These are phyloP conservation scores for Cystobasidium ongulense DNA, from an alignment of 768 basidiomycete species.

Conservation along the genomic window DNA sequence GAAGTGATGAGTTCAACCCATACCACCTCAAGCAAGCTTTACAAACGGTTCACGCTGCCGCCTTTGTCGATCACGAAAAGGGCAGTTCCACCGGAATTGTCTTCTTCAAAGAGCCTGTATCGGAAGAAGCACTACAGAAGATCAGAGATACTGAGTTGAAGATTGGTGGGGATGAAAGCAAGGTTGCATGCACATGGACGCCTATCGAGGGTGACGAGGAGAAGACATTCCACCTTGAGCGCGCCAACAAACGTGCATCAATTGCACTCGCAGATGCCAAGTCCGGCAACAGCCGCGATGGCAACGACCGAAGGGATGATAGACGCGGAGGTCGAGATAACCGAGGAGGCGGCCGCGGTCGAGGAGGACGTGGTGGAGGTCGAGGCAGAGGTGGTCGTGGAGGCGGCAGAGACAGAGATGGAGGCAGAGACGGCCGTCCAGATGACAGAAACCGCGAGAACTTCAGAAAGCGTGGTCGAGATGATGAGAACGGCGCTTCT, in stretches of 20 bases:
- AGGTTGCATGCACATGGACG: conserved; percentile 15
- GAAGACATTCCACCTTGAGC: conserved; percentile 34
- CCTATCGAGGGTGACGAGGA: conserved; percentile 37
- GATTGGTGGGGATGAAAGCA: conserved; percentile 40
- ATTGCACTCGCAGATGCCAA: conserved; percentile 23
- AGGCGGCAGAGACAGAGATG: conserved; percentile 1
- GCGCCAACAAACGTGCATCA: conserved; percentile 34
- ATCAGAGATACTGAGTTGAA: conserved; percentile 60
- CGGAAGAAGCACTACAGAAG: conserved; percentile 61
- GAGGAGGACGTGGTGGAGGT: conserved; percentile 34
- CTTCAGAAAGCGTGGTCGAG: conserved; percentile 5
- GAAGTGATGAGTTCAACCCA: conserved; percentile 53
- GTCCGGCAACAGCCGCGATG: conserved; percentile 9
- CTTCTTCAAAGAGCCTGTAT: conserved; percentile 58
- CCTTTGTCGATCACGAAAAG: conserved; percentile 51
- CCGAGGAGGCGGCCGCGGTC: conserved; percentile 35
- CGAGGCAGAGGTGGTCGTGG: conserved; percentile 23
- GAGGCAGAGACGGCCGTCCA: background rate
- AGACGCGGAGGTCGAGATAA: conserved; percentile 19
- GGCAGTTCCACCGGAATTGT: conserved; percentile 52
- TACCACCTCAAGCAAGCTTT: conserved; percentile 57
- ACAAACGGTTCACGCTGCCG: conserved; percentile 48
- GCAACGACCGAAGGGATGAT: conserved; percentile 3
- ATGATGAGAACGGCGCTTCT: background rate
- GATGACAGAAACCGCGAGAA: conserved; percentile 2